Base-by-base conservation (phyloP, 257 asterid genomes). In the Handroanthus guayacan region DNA sequence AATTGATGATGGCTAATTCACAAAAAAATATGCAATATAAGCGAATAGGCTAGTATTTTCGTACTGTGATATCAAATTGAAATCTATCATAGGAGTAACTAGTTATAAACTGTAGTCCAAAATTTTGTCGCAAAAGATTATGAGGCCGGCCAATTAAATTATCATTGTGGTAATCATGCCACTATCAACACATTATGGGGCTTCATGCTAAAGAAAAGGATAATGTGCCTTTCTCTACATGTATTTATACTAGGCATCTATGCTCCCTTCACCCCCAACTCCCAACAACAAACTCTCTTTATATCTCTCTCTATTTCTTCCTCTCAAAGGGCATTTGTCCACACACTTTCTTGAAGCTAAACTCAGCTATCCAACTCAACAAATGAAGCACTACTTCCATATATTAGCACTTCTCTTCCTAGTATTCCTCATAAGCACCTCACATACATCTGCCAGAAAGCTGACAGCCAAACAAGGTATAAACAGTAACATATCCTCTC, bases 191-290 rank as follows among this genome's bases (percentile, higher is more conserved):
- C 7, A 41, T 41, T 41, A 41, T 41, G 45, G 45, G 45, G 45
- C 45, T 41, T 51, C 47, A 66, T n/a, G 69, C 13, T 62, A 61
- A 62, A 54, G 31, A 1, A 60, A 73, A 61, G 39, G 73, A 67
- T 79, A 18, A 41, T 45, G 44, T n/a, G 39, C 55, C 9, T 2
- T 44, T 17, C 5, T 48, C 56, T 77, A 76, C 65, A 57, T 76
- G 69, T 79, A 79, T 82, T 73, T 79, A 79, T 76, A 72, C 66
- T 7, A 39, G 56, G 73, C 84, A 74, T 81, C 66, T 84, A 82
- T 80, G 78, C 71, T 76, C 66, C 72, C 74, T 77, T 71, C 69
- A 39, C 62, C 58, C 78, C 74, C 76, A 71, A 43, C 61, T 54
- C 75, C 67, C 82, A 72, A 75, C 84, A 72, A 75, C 18, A 13